These are phyloP conservation scores for Phytopythium mirpurense DNA, from an alignment of 352 stramenopile genomes.

Conservation along the genomic window DNA sequence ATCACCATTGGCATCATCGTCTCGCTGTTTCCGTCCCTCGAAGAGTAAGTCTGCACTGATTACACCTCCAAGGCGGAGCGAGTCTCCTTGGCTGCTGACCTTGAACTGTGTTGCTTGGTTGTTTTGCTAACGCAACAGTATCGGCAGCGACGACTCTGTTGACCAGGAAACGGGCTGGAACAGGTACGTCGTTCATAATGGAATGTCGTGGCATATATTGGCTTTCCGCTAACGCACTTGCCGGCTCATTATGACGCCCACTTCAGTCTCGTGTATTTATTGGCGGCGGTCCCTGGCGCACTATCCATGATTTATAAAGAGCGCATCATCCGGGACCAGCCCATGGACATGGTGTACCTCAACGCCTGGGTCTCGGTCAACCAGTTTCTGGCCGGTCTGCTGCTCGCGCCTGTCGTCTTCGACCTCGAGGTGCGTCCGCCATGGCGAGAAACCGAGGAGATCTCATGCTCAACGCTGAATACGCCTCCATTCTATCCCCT, in stretches of 20 bases:
- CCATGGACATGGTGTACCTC: constrained; percentile 85
- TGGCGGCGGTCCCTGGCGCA: constrained; percentile 67
- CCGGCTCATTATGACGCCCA: neutral
- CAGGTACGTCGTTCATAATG: constrained; percentile 36
- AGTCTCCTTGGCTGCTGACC: neutral
- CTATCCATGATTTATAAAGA: constrained; percentile 89
- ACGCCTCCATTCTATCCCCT: neutral
- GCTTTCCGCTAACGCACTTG: neutral
- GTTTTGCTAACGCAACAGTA: constrained; percentile 25
- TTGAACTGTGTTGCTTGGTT: constrained; percentile 1
- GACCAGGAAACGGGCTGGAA: constrained; percentile 79
- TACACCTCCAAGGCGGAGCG: no score
- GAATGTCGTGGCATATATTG: no score
- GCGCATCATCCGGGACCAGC: constrained; percentile 67
- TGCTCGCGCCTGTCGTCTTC: constrained; percentile 78
- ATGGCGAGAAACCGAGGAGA: neutral
- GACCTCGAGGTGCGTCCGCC: constrained; percentile 44
- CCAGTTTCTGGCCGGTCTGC: constrained; percentile 79
- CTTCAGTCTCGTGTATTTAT: constrained; percentile 62
- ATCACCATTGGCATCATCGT: constrained; percentile 70
- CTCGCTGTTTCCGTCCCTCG: constrained; percentile 65
- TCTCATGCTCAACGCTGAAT: neutral
- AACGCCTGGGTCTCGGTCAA: constrained; percentile 86
- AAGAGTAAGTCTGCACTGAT: constrained; percentile 42
- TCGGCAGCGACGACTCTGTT: constrained; percentile 53